Evolutionary conservation across 371 early-diverging fungal genomes (phyloP).

Genomic region (Haplosporangium sp.): DNA sequence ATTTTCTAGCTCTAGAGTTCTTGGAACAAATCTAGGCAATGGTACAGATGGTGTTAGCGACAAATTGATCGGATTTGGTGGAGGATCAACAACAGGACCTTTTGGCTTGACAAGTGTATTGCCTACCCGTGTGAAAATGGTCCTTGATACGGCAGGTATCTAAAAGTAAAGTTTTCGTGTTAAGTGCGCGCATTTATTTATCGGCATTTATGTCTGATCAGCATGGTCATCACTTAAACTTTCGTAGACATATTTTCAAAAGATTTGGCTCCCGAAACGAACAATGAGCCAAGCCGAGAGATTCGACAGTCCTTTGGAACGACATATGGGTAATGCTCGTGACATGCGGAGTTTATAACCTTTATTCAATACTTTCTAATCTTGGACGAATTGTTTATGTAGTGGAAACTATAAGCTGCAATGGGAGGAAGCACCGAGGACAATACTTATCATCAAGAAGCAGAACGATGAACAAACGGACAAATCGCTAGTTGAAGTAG

Average conservation of each 20-base stretch:
- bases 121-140: conserved; percentile 47
- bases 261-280: conserved; percentile 22
- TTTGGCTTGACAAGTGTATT: conserved; percentile 29
- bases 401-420: conserved; percentile 68
- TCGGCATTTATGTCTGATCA: background rate
- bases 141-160: conserved; percentile 51
- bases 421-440: conserved; percentile 79
- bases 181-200: too few relatives aligned
- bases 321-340: conserved; percentile 66
- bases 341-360: background rate
- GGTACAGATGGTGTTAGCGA: background rate
- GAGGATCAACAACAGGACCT: conserved; percentile 15
- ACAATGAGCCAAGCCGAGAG: conserved; percentile 49
- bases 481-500: conserved; percentile 72
- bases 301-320: conserved; percentile 71
- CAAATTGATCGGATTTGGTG: background rate
- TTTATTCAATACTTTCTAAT: background rate
- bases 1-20: background rate
- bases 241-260: conserved; percentile 37
- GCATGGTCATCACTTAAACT: background rate
- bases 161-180: background rate
- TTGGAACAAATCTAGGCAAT: background rate
- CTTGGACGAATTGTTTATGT: background rate
- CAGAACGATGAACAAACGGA: conserved; percentile 76
- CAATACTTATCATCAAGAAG: conserved; percentile 84